Percentiles rank a stretch among this genome's conserved stretches.
Evolutionary conservation across 345 rosid genomes (phyloP).

Genomic region (Excoecaria agallocha): DNA sequence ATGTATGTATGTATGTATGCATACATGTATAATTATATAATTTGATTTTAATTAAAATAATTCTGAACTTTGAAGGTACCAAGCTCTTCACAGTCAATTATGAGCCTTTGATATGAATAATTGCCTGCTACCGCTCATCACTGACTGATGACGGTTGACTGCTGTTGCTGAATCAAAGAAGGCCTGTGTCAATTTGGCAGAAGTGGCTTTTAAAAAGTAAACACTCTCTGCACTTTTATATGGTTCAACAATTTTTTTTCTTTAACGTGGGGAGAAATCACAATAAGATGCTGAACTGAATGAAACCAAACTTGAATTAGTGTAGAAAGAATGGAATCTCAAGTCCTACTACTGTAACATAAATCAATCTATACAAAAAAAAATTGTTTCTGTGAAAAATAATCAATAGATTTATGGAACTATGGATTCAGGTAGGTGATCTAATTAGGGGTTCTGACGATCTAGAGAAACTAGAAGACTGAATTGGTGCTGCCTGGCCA

Average conservation of each 20-base stretch:
- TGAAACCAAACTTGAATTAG: slow-evolving; percentile 17
- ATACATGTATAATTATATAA: too few relatives aligned
- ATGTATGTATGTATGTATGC: too few relatives aligned
- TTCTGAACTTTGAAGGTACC: too few relatives aligned
- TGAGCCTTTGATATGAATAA: too few relatives aligned
- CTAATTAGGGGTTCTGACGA: slow-evolving; percentile 59
- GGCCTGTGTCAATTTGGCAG: neutral
- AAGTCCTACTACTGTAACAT: slow-evolving; percentile 16
- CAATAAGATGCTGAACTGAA: neutral
- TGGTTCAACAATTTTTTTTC: neutral
- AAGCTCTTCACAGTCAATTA: too few relatives aligned
- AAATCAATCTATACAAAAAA: slow-evolving; percentile 34
- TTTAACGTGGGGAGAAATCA: neutral
- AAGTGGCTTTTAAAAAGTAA: neutral
- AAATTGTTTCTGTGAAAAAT: slow-evolving; percentile 25
- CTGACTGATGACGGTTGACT: too few relatives aligned
- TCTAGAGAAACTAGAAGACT: slow-evolving; percentile 64
- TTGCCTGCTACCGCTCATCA: too few relatives aligned
- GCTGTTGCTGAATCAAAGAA: too few relatives aligned
- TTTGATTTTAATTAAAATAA: too few relatives aligned
- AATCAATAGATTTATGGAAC: slow-evolving; percentile 13
- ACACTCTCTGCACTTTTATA: neutral
- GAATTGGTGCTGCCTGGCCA: slow-evolving; percentile 39
- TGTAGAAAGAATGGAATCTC: slow-evolving; percentile 12
- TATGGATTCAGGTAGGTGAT: slow-evolving; percentile 36